Percentiles rank a stretch among this genome's conserved stretches.
Evolutionary conservation across 495 filamentous ascomycete species (phyloP).

Genomic region (Penicillium goetzii): DNA sequence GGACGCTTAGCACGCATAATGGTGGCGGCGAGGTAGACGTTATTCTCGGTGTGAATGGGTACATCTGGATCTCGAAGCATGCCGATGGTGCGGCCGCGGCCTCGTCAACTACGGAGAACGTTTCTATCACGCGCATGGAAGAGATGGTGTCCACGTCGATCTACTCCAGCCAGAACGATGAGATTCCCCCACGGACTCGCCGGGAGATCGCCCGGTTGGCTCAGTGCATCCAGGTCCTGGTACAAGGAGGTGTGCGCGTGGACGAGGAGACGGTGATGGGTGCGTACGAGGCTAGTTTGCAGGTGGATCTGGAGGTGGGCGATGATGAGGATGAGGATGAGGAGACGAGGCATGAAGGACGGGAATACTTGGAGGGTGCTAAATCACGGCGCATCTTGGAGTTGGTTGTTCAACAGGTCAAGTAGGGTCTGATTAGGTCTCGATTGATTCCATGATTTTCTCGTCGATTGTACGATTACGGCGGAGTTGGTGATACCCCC

Average conservation of each 20-base stretch:
- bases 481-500: constrained; percentile 24
- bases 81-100: constrained; percentile 55
- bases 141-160: constrained; percentile 73
- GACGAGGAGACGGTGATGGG: constrained; percentile 89
- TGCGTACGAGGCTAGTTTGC: constrained; percentile 77
- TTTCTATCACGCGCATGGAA: constrained; percentile 79
- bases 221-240: constrained; percentile 77
- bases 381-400: constrained; percentile 68
- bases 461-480: constrained; percentile 12
- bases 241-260: constrained; percentile 78
- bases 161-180: constrained; percentile 91
- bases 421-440: constrained; percentile 9
- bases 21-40: constrained; percentile 82
- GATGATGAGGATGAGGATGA: constrained; percentile 49
- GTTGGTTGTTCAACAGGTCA: constrained; percentile 38
- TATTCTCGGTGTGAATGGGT: constrained; percentile 91
- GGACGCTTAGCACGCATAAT: constrained; percentile 69
- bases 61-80: constrained; percentile 90
- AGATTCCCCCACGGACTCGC: constrained; percentile 72
- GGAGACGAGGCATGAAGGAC: constrained; percentile 45
- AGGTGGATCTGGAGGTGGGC: constrained; percentile 66
- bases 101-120: constrained; percentile 50
- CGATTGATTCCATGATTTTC: constrained; percentile 3
- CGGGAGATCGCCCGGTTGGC: constrained; percentile 84
- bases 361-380: constrained; percentile 73